Evolutionary conservation across 2,329 filamentous ascomycete genomes (phyloP).

Genomic region (Parascedosporium putredinis): DNA sequence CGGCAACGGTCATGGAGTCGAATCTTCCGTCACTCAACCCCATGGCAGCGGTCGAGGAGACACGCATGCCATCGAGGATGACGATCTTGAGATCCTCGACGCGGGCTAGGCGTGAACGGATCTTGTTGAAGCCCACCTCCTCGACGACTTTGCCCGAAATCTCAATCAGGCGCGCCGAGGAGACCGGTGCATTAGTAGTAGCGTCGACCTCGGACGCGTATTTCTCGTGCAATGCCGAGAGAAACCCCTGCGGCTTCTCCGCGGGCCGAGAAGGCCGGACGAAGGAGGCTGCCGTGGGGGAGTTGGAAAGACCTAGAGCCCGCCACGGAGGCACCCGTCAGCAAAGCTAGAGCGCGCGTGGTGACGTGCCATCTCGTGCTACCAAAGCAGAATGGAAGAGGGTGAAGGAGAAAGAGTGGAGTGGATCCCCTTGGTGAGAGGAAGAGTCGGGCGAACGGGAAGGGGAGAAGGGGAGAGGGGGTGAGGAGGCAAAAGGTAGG

Average conservation of each 20-base stretch:
- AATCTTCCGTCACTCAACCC: slow-evolving; percentile 14
- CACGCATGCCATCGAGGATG: slow-evolving; percentile 66
- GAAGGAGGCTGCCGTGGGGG: slow-evolving; percentile 72
- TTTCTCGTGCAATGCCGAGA: slow-evolving; percentile 71
- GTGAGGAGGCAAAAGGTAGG: no score
- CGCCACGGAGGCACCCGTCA: no score
- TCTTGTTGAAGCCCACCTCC: slow-evolving; percentile 93
- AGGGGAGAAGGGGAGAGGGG: no score
- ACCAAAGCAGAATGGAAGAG: no score
- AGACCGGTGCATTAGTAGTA: slow-evolving; percentile 9
- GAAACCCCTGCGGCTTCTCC: slow-evolving; percentile 61
- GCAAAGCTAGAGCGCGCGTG: no score
- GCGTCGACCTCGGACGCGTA: slow-evolving; percentile 56
- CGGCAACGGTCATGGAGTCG: slow-evolving; percentile 28
- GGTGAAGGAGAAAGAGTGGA: no score
- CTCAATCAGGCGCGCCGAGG: slow-evolving; percentile 38
- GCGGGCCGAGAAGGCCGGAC: slow-evolving; percentile 64
- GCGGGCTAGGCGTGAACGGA: slow-evolving; percentile 66
- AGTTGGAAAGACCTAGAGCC: slow-evolving; percentile 46
- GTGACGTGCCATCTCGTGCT: no score
- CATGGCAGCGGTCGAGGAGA: slow-evolving; percentile 32
- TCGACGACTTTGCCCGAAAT: slow-evolving; percentile 78
- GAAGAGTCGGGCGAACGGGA: no score
- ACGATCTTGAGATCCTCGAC: slow-evolving; percentile 70
- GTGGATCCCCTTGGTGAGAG: no score